Evolutionary conservation across 1,284 basidiomycete species (phyloP).

Genomic region (Tilletia caries): DNA sequence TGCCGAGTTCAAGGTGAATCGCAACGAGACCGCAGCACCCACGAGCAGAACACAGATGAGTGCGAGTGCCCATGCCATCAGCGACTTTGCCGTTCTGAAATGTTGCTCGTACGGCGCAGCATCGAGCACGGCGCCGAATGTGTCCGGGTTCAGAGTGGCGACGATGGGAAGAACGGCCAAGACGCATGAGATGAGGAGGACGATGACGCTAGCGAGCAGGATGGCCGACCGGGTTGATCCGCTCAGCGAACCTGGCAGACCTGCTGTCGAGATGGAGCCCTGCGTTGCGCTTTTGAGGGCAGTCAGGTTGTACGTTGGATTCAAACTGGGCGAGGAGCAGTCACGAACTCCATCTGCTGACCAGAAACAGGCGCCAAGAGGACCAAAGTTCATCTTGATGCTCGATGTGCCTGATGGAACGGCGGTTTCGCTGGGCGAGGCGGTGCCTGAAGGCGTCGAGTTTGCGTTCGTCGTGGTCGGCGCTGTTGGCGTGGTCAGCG

Average conservation of each 20-base stretch:
- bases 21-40: background rate
- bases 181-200: background rate
- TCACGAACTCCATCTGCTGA: background rate
- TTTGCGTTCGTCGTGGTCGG: background rate
- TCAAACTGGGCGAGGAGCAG: background rate
- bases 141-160: background rate
- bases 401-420: background rate
- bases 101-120: background rate
- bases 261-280: background rate
- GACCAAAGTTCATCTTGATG: conserved; percentile 5
- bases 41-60: background rate
- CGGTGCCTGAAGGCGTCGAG: background rate
- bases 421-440: background rate
- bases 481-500: background rate
- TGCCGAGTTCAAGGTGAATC: background rate
- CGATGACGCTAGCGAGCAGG: background rate
- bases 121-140: background rate
- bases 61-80: background rate
- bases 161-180: background rate
- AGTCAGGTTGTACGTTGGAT: background rate
- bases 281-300: background rate
- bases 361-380: conserved; percentile 3
- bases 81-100: background rate
- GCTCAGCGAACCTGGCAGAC: background rate
- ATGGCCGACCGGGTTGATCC: background rate